Percentiles rank a stretch among this genome's conserved stretches.
These are phyloP conservation scores for Kentomonas sorsogonicus DNA, from an alignment of 208 protist genomes.

Conservation along the genomic window DNA sequence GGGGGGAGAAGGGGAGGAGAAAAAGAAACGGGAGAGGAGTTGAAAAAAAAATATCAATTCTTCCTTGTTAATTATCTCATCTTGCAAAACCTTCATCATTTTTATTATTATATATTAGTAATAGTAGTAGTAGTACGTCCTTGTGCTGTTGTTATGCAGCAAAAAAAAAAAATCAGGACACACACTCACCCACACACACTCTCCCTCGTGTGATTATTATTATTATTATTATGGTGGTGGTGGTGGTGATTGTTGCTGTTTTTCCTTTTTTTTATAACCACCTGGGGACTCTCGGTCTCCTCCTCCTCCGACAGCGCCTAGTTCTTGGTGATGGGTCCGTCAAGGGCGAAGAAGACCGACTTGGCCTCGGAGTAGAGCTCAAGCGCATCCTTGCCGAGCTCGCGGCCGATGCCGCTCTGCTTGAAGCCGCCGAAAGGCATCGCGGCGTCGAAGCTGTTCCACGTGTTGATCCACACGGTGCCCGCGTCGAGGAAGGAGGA, in stretches of 20 bases:
- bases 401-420: constrained; percentile 78
- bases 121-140: too few species aligned
- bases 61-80: too few species aligned
- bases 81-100: too few species aligned
- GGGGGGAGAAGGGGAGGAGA: not conserved
- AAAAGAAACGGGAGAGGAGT: not conserved
- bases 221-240: not conserved
- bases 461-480: constrained; percentile 88
- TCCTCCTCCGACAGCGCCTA: constrained; percentile 14
- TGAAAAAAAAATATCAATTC: not conserved
- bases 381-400: constrained; percentile 65
- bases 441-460: constrained; percentile 68
- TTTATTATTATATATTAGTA: too few species aligned
- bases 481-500: constrained; percentile 59
- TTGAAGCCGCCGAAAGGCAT: constrained; percentile 88
- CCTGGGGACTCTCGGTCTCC: not conserved
- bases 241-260: not conserved
- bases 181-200: too few species aligned
- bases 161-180: too few species aligned
- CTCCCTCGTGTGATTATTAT: not conserved
- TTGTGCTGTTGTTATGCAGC: too few species aligned
- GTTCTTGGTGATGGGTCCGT: constrained; percentile 54
- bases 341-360: constrained; percentile 50
- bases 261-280: not conserved
- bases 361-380: constrained; percentile 74